Conservation (phyloP, 2,329 filamentous ascomycete species). For the Alternaria hordeiaustralica region DNA sequence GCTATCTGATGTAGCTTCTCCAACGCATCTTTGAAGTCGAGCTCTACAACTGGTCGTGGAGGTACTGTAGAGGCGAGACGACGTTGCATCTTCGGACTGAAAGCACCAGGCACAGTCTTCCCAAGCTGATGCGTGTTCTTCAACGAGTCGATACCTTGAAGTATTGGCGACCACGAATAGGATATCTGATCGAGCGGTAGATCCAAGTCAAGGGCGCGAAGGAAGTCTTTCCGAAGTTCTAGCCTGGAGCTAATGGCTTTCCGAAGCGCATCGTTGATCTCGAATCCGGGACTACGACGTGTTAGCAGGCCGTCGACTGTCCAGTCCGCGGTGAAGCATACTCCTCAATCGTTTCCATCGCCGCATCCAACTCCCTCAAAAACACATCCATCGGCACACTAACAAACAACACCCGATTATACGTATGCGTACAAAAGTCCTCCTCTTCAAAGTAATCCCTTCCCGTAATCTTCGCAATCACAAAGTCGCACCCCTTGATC, state of each 20-base stretch:
- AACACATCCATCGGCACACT: slow-evolving; percentile 42
- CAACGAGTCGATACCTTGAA: slow-evolving; percentile 59
- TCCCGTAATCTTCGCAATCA: slow-evolving; percentile 77
- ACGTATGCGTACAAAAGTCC: slow-evolving; percentile 93
- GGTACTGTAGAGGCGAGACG: slow-evolving; percentile 92
- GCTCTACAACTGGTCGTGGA: slow-evolving; percentile 83
- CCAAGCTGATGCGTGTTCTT: slow-evolving; percentile 67
- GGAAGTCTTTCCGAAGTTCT: slow-evolving; percentile 68
- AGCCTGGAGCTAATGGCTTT: slow-evolving; percentile 70
- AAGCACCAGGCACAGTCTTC: slow-evolving; percentile 74
- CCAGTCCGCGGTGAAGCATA: slow-evolving; percentile 15
- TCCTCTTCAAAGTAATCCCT: slow-evolving; percentile 98
- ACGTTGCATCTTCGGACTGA: slow-evolving; percentile 90
- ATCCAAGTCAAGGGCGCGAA: slow-evolving; percentile 58
- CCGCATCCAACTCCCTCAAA: slow-evolving; percentile 41
- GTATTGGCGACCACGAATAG: slow-evolving; percentile 48
- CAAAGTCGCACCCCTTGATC: slow-evolving; percentile 80
- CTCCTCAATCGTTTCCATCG: slow-evolving; percentile 40
- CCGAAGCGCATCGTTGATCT: slow-evolving; percentile 47
- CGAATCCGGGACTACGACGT: slow-evolving; percentile 22
- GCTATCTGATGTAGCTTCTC: slow-evolving; percentile 73
- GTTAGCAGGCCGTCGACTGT: slow-evolving; percentile 15
- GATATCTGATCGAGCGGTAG: slow-evolving; percentile 35
- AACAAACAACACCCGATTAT: slow-evolving; percentile 77
- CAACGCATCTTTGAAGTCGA: slow-evolving; percentile 75